phyloP scores from a whole-genome alignment of 345 rosid species.

The Brassica juncea region DNA sequence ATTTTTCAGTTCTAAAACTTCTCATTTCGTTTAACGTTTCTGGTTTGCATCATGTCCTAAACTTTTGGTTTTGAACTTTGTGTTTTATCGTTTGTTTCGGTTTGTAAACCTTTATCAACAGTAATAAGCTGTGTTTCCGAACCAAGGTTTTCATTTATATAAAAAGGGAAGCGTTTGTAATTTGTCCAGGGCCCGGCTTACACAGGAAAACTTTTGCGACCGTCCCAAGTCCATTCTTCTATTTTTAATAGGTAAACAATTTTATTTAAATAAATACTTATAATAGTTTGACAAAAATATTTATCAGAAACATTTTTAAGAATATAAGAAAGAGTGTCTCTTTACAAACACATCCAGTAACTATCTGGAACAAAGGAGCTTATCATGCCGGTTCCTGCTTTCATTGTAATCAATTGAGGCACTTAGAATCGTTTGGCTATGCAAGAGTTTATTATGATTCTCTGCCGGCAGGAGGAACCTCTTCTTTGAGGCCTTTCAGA shows the following conservation, averaged over 20 bases:
- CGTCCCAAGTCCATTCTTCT: too few species aligned
- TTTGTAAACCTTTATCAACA: not conserved
- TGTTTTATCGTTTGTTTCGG: not conserved
- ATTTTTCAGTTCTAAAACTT: not conserved
- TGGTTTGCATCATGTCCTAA: not conserved
- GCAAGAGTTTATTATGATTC: too few species aligned
- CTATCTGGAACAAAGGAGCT: constrained; percentile 89
- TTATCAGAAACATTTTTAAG: too few species aligned
- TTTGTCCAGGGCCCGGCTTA: too few species aligned
- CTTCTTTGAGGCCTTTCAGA: too few species aligned
- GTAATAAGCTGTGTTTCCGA: not conserved
- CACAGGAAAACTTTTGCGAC: too few species aligned
- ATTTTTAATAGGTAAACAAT: too few species aligned
- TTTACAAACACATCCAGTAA: constrained; percentile 93
- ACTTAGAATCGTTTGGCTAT: constrained; percentile 73
- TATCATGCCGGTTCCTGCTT: constrained; percentile 96
- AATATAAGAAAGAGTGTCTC: constrained; percentile 42
- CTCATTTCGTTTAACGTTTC: not conserved
- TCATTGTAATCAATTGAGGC: constrained; percentile 92
- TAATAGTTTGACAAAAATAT: too few species aligned
- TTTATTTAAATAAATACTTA: too few species aligned
- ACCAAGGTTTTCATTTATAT: too few species aligned
- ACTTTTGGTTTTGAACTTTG: not conserved
- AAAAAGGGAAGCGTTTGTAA: too few species aligned
- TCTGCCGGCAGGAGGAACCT: too few species aligned